Evolutionary conservation across 1,284 basidiomycete genomes (phyloP), one percentile per base, ranked within the genome.

Genomic region (Tilletia walkeri): DNA sequence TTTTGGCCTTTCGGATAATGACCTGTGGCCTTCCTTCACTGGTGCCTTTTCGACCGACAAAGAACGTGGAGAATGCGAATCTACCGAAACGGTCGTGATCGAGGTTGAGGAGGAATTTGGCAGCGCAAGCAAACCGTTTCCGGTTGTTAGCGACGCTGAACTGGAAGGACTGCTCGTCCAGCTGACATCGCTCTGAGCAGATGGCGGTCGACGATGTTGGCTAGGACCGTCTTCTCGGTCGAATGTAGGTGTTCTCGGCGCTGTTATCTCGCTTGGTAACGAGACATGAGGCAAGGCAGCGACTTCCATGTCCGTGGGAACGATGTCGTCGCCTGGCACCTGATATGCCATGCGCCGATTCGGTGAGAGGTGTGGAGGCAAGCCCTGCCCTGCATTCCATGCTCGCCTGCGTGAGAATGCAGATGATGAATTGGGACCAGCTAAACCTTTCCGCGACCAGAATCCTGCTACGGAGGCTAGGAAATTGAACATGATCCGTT

Each of bases 401-500:
- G 59, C 34, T n/a, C 18, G 41, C n/a, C 9, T 12, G 0, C 45
- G 65, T 48, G 30, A 48, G 41, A 9, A 20, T 50, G 65, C 41
- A 4, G 65, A 9, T 12, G 38, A n/a, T 16, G 41, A 24, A 48
- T n/a, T 16, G 2, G 65, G 65, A 14, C 38, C 39, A 66, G n/a
- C 14, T 2, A 41, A 30, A 9, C 65, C 65, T 24, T 38, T n/a
- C 12, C 34, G 36, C 2, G 18, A 39, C 81, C 81, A 82, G 53
- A 69, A 77, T 3, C 38, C 59, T 1, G 69, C 68, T 4, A 75
- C 76, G 4, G 76, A 69, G 20, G 66, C 61, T 36, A 83, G 69
- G 45, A 82, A 83, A 66, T 82, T 81, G 39, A 48, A 39, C 72
- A 83, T 72, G 39, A 83, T 74, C 7, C 30, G 65, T 24, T 70